These are phyloP conservation scores for Phaeophleospora eucalypticola DNA, from an alignment of 2,329 filamentous ascomycete species.

Conservation along the genomic window DNA sequence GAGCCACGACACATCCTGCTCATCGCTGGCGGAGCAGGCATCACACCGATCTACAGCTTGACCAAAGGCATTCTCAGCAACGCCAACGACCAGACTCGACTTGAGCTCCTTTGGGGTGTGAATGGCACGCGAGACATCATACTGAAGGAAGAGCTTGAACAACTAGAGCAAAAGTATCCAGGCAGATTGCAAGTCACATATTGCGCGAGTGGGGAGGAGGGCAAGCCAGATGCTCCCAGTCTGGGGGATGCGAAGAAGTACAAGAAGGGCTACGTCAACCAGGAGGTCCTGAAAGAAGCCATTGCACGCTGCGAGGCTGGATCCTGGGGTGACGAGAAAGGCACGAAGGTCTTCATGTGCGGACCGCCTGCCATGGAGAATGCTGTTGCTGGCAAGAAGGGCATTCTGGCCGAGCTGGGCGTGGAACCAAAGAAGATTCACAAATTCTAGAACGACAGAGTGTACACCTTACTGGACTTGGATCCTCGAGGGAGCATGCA, in stretches of 20 bases:
- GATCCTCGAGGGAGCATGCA: too few relatives aligned
- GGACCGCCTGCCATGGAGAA: constrained; percentile 65
- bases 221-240: constrained; percentile 16
- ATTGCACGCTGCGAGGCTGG: constrained; percentile 36
- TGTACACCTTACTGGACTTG: too few relatives aligned
- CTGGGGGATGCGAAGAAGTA: constrained; percentile 37
- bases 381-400: constrained; percentile 50
- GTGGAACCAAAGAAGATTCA: constrained; percentile 55
- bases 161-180: constrained; percentile 48
- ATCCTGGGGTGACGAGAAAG: constrained; percentile 31
- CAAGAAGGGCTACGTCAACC: constrained; percentile 56
- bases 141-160: constrained; percentile 53
- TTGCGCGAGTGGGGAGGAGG: constrained; percentile 49
- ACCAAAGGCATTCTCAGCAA: constrained; percentile 39
- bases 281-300: constrained; percentile 52
- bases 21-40: constrained; percentile 68
- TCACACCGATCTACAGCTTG: constrained; percentile 59
- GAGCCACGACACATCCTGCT: constrained; percentile 48
- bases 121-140: constrained; percentile 62
- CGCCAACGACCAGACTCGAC: constrained; percentile 56
- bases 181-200: constrained; percentile 57
- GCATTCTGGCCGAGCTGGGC: constrained; percentile 56
- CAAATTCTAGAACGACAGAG: constrained; percentile 46
- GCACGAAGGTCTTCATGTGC: constrained; percentile 63
- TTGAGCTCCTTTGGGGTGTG: constrained; percentile 64